These are phyloP conservation scores for Neurospora sp. DNA, from an alignment of 495 filamentous ascomycete species.

Conservation along the genomic window DNA sequence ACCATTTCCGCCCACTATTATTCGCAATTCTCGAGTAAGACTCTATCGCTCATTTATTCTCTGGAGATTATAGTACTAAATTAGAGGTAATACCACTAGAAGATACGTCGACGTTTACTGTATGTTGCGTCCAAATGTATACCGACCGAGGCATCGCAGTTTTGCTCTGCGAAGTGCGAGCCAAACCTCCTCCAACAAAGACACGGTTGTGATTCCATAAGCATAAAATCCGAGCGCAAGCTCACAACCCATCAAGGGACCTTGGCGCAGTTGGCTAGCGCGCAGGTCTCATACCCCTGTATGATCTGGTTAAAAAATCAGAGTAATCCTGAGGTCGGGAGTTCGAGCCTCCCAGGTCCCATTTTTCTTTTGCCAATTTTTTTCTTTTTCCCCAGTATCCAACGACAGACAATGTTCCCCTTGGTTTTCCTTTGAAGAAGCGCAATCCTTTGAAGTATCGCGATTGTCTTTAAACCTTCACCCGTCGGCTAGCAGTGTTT, in stretches of 20 bases:
- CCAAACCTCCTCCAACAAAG: background rate
- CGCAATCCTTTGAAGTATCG: background rate
- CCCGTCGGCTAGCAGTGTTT: background rate
- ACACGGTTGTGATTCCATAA: background rate
- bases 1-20: background rate
- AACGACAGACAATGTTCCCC: background rate
- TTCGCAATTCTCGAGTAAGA: no score
- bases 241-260: background rate
- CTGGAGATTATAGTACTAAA: background rate
- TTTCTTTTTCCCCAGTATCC: background rate
- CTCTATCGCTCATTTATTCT: background rate
- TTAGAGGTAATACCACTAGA: background rate
- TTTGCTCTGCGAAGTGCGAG: background rate
- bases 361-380: constrained; percentile 4
- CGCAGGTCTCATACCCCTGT: constrained; percentile 10
- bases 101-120: background rate
- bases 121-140: background rate
- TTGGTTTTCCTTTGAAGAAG: background rate
- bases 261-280: constrained; percentile 14
- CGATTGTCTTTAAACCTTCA: background rate
- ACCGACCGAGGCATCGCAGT: no score
- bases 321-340: constrained; percentile 14
- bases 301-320: constrained; percentile 11
- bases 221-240: no score
- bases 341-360: constrained; percentile 14